These are phyloP conservation scores for Microbotryum scabiosae DNA, from an alignment of 1,284 basidiomycete genomes.

Conservation along the genomic window DNA sequence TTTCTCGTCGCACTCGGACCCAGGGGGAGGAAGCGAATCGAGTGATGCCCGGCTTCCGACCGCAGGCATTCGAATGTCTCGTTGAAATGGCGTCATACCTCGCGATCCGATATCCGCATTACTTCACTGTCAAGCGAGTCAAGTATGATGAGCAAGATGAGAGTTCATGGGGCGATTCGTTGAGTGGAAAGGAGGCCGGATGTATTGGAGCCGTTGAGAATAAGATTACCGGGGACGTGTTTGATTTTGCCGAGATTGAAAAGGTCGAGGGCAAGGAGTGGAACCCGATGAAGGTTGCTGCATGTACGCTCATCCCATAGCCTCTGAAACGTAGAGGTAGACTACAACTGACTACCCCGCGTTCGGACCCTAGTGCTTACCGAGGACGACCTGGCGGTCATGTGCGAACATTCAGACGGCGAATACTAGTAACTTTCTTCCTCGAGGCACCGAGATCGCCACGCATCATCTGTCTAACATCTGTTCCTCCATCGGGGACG, in stretches of 20 bases:
- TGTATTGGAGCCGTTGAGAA: conserved; percentile 45
- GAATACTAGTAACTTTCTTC: conserved; percentile 64
- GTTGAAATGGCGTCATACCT: conserved; percentile 21
- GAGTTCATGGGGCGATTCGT: conserved; percentile 37
- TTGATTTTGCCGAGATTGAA: conserved; percentile 43
- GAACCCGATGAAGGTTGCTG: conserved; percentile 54
- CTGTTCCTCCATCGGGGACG: conserved; percentile 40
- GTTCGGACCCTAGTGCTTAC: not conserved
- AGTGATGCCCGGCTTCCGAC: conserved; percentile 10
- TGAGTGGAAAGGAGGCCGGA: conserved; percentile 12
- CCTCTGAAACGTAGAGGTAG: conserved; percentile 1
- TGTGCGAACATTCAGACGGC: conserved; percentile 64
- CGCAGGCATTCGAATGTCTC: conserved; percentile 22
- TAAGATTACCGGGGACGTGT: conserved; percentile 47
- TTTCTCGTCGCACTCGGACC: conserved; percentile 1
- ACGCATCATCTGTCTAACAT: conserved; percentile 44
- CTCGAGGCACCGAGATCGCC: conserved; percentile 42
- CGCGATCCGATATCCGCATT: conserved; percentile 11
- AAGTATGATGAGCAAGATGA: conserved; percentile 48
- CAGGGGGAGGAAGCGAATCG: not conserved
- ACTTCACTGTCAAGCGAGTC: conserved; percentile 9
- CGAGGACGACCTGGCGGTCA: conserved; percentile 67
- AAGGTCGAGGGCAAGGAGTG: conserved; percentile 41
- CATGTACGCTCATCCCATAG: conserved; percentile 45
- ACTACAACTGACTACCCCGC: not conserved